Evolutionary conservation across 805 yeast species (phyloP).

Genomic region (Candida ovalis): DNA sequence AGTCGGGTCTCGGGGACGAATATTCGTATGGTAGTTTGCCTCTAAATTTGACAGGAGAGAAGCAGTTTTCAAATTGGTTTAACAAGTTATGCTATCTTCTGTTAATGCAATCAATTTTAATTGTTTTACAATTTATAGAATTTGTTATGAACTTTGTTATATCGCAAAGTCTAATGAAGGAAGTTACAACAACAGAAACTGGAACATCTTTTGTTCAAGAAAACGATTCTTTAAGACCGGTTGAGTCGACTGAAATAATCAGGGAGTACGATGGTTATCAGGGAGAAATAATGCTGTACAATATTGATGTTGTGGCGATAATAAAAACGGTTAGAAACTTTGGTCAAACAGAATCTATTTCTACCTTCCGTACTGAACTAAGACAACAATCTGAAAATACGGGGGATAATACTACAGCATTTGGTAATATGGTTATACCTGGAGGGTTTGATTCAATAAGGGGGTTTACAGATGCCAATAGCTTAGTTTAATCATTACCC

Average conservation of each 20-base stretch:
- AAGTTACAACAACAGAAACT: constrained; percentile 1
- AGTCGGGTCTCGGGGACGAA: constrained; percentile 18
- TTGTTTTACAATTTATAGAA: constrained; percentile 28
- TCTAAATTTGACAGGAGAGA: constrained; percentile 47
- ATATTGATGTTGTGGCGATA: constrained; percentile 32
- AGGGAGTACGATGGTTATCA: constrained; percentile 41
- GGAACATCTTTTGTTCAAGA: too few relatives aligned
- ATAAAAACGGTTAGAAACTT: constrained; percentile 22
- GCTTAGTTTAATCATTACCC: constrained; percentile 4
- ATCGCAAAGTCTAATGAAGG: constrained; percentile 24
- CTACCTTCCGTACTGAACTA: constrained; percentile 3
- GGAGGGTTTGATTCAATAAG: constrained; percentile 13
- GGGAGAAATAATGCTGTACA: constrained; percentile 36
- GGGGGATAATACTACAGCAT: neutral
- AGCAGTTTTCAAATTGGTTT: constrained; percentile 25
- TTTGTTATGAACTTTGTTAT: constrained; percentile 30
- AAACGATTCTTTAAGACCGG: constrained; percentile 13
- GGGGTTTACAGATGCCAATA: constrained; percentile 10
- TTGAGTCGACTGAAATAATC: constrained; percentile 4
- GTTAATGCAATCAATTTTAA: constrained; percentile 30
- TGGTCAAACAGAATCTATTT: constrained; percentile 9
- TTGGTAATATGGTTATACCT: constrained; percentile 4
- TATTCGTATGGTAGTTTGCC: constrained; percentile 36
- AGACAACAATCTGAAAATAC: neutral
- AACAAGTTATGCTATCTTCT: constrained; percentile 23